Base-by-base conservation (phyloP, 176 grass and related monocot species). In the Triticum timopheevii region DNA sequence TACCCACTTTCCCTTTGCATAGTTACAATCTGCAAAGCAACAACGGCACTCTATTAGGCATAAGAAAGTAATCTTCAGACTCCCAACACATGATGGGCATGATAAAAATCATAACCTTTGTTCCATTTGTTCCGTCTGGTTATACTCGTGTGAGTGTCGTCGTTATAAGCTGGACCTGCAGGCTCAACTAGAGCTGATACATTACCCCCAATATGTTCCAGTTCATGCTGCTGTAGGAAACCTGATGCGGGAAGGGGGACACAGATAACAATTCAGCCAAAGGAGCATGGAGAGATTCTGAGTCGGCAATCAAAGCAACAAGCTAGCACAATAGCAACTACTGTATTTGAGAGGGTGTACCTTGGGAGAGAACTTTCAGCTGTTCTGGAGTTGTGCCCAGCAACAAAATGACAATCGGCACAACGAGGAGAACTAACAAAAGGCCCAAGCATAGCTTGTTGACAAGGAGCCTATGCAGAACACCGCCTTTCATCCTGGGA, bases 1-100 rank as follows among this genome's bases (percentile, higher is more conserved):
- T 44, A 99, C 87, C 97, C 97, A 99, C 71, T 83, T 96, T n/a
- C 97, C 97, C 61, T 94, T 96, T 81, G 92, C 92, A 81, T 87
- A 99, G 76, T 94, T 94, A 84, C 97, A 99, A 10, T 92, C 97
- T 99, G 86, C 61, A 25, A 78, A 85, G 47, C 30, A 65, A 91
- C 3, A 85, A 24, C 2, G 68, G 3, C 24, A 70, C 49, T 77
- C 16, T 19, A 36, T 84, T 28, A 90, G 67, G 34, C 45, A 58
- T 25, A 54, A 24, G 17, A 35, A 78, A 56, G 36, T 69, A 30
- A 76, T 69, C 20, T 50, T 73, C 17, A 76, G 78, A 19, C 8
- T 24, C 69, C 49, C 47, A 65, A 67, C 2, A 71, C 11, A 89
- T 50, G 58, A 13, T 2, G 56, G 44, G 50, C 66, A 71, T 61